These are phyloP conservation scores for Cryptosporidium viatorum DNA, from an alignment of 169 alveolate genomes.

Conservation along the genomic window DNA sequence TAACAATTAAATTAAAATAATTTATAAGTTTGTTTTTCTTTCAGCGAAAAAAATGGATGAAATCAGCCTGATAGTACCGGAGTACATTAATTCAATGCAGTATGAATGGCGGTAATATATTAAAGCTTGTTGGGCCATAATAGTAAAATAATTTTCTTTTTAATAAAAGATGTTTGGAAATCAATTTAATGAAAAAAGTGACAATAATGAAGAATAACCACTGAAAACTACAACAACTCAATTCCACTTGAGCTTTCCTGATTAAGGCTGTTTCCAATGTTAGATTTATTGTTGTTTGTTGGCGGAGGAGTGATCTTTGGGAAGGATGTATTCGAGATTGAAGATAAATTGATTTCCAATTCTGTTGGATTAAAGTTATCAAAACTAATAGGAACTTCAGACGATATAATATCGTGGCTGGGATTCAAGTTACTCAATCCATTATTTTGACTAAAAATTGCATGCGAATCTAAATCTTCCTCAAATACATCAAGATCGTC, in stretches of 20 bases:
- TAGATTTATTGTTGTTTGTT: background rate
- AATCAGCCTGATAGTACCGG: background rate
- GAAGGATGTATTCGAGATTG: background rate
- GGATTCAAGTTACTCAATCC: background rate
- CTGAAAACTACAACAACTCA: conserved; percentile 4
- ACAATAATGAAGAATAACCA: background rate
- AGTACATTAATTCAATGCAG: background rate
- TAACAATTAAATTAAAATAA: background rate
- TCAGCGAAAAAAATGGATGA: background rate
- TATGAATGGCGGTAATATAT: background rate
- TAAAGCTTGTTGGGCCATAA: background rate
- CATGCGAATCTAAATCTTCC: conserved; percentile 57
- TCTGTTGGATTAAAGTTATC: conserved; percentile 31
- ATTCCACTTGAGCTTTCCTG: conserved; percentile 47
- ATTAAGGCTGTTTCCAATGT: background rate
- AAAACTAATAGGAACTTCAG: conserved; percentile 1
- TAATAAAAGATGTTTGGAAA: background rate
- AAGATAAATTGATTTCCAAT: conserved; percentile 1
- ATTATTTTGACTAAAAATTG: conserved; percentile 31
- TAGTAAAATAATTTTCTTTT: too few species aligned
- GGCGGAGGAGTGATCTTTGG: conserved; percentile 70
- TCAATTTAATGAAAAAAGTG: background rate
- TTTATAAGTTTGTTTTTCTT: background rate
- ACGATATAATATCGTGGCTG: background rate
- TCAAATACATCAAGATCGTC: conserved; percentile 70